These are phyloP conservation scores for Vitis vinifera DNA, from an alignment of 164 flowering plant species.

Conservation along the genomic window ASM3070453v1 NC_081822.1:1422001-1422500, in stretches of 20 bases:
- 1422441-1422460: constrained; percentile 98
- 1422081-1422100: constrained; percentile 16
- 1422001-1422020: constrained; percentile 71
- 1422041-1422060: constrained; percentile 95
- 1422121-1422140: not conserved
- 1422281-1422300: not conserved
- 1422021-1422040: constrained; percentile 92
- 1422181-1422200: constrained; percentile 99
- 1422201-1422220: constrained; percentile 98
- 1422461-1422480: constrained; percentile 85
- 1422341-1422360: constrained; percentile 90
- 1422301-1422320: not conserved
- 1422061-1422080: constrained; percentile 99
- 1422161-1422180: constrained; percentile 97
- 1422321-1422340: constrained; percentile 69
- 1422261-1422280: not conserved
- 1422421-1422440: constrained; percentile 86
- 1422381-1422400: constrained; percentile 76
- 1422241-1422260: not conserved
- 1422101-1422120: not conserved
- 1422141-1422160: constrained; percentile 71
- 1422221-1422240: constrained; percentile 69
- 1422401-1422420: constrained; percentile 87
- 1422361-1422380: constrained; percentile 99
- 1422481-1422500: constrained; percentile 99